These are phyloP conservation scores for Suhomyces kilbournensis DNA, from an alignment of 805 yeast species.

Conservation along the genomic window DNA sequence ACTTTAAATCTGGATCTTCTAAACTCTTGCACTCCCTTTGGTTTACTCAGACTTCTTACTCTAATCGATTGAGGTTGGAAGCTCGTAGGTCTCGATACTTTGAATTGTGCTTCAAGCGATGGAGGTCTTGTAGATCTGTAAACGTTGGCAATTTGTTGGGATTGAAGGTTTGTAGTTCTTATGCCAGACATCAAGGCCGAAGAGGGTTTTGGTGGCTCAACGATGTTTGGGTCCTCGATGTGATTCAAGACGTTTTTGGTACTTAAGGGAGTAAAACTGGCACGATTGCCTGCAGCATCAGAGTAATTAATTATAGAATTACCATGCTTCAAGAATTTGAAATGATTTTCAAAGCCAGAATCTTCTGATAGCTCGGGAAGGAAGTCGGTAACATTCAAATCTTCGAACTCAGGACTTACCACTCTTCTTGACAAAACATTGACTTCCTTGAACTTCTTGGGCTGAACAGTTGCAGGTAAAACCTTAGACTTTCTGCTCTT, in stretches of 20 bases:
- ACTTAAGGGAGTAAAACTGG: constrained; percentile 25
- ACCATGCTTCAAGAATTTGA: constrained; percentile 28
- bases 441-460: constrained; percentile 37
- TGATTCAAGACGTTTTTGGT: constrained; percentile 28
- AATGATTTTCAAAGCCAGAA: constrained; percentile 47
- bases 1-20: constrained; percentile 33
- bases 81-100: constrained; percentile 1
- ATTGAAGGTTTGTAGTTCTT: constrained; percentile 1
- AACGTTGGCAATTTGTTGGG: background rate
- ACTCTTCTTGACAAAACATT: constrained; percentile 41
- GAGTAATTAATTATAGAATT: constrained; percentile 13
- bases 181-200: constrained; percentile 3
- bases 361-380: constrained; percentile 48
- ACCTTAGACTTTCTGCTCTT: constrained; percentile 7
- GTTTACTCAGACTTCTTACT: background rate
- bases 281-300: constrained; percentile 16
- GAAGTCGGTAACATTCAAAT: constrained; percentile 37
- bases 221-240: constrained; percentile 16
- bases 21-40: background rate
- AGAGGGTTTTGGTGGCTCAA: constrained; percentile 15
- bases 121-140: background rate
- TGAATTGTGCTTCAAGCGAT: constrained; percentile 1
- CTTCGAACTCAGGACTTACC: constrained; percentile 43
- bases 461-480: constrained; percentile 26
- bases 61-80: constrained; percentile 1